phyloP scores from a whole-genome alignment of 2,329 filamentous ascomycete genomes.

The Clonostachys chloroleuca region DNA sequence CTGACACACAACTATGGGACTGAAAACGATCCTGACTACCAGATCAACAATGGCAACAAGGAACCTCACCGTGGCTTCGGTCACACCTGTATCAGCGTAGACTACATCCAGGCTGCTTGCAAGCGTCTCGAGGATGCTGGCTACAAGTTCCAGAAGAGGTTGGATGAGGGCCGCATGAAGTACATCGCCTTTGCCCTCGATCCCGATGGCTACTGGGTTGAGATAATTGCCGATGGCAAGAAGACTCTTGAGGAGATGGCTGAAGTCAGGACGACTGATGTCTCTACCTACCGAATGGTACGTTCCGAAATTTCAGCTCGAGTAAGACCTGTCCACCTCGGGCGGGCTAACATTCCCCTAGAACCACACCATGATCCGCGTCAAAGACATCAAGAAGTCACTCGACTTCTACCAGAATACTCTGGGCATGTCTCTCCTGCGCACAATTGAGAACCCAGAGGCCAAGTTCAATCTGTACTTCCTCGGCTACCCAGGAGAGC shows the following conservation, averaged over 20 bases:
- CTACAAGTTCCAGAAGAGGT: constrained; percentile 92
- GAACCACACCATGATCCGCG: constrained; percentile 93
- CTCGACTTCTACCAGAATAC: constrained; percentile 80
- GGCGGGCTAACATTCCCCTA: constrained; percentile 15
- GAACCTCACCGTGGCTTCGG: constrained; percentile 83
- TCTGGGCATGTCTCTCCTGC: constrained; percentile 81
- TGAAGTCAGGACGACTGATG: constrained; percentile 66
- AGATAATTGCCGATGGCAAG: constrained; percentile 63
- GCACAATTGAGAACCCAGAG: constrained; percentile 64
- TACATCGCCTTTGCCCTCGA: constrained; percentile 88
- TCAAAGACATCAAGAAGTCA: constrained; percentile 75
- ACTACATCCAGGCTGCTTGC: constrained; percentile 86
- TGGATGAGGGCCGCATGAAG: constrained; percentile 82
- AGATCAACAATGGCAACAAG: constrained; percentile 82
- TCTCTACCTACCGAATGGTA: constrained; percentile 69
- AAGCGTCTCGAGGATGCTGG: constrained; percentile 84
- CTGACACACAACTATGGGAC: constrained; percentile 84
- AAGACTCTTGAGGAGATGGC: constrained; percentile 70
- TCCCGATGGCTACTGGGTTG: constrained; percentile 84
- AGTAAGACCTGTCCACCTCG: neutral
- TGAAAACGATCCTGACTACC: constrained; percentile 77
- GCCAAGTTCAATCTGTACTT: constrained; percentile 90
- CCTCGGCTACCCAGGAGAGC: constrained; percentile 67
- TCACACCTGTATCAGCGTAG: constrained; percentile 79
- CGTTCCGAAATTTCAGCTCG: constrained; percentile 2